Evolutionary conservation across 2,329 filamentous ascomycete species (phyloP), one percentile per base, ranked within the genome.

Genomic region (Trichoderma asperellum): DNA sequence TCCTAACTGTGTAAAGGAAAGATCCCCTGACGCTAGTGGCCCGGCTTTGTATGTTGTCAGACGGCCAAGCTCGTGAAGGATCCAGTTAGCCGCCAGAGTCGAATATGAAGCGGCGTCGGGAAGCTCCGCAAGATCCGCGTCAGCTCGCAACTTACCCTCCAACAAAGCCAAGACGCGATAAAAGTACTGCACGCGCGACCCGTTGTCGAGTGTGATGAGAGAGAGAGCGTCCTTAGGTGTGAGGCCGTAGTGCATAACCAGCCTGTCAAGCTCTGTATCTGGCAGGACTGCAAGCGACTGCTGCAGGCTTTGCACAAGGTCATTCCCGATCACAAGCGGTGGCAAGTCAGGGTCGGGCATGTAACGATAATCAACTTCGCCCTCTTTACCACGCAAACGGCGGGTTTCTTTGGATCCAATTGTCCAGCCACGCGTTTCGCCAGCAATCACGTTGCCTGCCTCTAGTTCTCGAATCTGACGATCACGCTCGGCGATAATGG

Each of bases 311-410:
- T 84, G 76, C 5, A 97, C 82, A 0, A 98, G 83, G 69, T 92
- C 89, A 2, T 85, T 77, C 8, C 89, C 89, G 70, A 99, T 91
- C 2, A 94, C 77, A 1, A 99, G 84, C 1, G 96, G 93, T 0
- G 88, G 86, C 16, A 99, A 85, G 77, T 99, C 96, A 5, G 96
- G 93, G 78, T 99, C 96, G 0, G 96, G 95, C 95, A 99, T 98
- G 77, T 99, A 99, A 53, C 96, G 87, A 79, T 99, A 99, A 79
- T 99, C 96, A 6, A 98, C 94, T 77, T 97, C 95, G 59, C 96
- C 96, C 79, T 98, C 96, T 79, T 99, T 99, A 32, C 93, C 93
- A 75, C 96, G 88, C 55, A 99, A 82, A 52, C 91, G 87, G 70
- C 88, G 89, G 4, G 96, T 98, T 77, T 94, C 91, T 4, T 88